Evolutionary conservation across 768 basidiomycete species (phyloP).

Genomic region (Sporobolomyces roseus): DNA sequence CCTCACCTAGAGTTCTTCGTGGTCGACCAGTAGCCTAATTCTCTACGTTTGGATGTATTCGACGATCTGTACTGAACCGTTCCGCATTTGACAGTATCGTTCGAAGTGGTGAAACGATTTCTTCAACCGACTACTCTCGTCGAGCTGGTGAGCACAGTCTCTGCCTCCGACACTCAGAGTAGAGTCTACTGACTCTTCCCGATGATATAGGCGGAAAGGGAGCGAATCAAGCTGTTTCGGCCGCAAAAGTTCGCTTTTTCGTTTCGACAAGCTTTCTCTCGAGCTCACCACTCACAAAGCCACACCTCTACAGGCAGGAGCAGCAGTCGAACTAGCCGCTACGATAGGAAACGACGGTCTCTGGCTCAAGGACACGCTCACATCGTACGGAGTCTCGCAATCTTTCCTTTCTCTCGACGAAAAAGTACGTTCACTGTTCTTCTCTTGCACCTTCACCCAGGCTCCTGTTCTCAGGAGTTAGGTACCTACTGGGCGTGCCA

Average conservation of each 20-base stretch:
- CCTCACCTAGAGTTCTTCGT: conserved; percentile 23
- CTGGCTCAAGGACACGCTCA: conserved; percentile 39
- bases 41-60: no score
- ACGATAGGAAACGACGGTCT: conserved; percentile 48
- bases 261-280: background rate
- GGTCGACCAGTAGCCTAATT: conserved; percentile 26
- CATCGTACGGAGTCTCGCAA: conserved; percentile 46
- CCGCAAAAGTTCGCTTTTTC: conserved; percentile 47
- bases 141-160: conserved; percentile 36
- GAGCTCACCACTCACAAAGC: background rate
- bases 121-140: conserved; percentile 47
- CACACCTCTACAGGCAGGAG: conserved; percentile 41
- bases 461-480: background rate
- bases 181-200: no score
- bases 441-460: no score
- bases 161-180: no score
- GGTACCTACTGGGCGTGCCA: conserved; percentile 51
- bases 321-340: conserved; percentile 47
- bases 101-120: conserved; percentile 51
- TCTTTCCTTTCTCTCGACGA: conserved; percentile 41
- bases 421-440: conserved; percentile 31
- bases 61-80: no score
- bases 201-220: conserved; percentile 51
- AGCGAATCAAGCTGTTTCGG: conserved; percentile 52
- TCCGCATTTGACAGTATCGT: conserved; percentile 47